These are phyloP conservation scores for Fistulifera solaris DNA, from an alignment of 108 stramenopile species.

Conservation along the genomic window DNA sequence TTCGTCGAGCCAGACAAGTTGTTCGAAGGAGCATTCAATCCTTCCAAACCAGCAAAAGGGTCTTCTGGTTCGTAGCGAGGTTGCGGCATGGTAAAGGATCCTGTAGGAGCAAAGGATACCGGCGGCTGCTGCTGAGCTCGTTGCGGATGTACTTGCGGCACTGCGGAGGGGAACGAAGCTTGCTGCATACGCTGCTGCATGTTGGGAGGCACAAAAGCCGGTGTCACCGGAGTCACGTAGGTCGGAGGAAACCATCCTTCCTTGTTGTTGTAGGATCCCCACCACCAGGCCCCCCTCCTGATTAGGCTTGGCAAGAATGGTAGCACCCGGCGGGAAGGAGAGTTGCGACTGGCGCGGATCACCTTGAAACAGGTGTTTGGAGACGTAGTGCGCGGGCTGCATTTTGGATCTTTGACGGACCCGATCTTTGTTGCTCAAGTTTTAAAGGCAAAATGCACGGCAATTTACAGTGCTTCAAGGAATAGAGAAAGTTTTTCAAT, in stretches of 20 bases:
- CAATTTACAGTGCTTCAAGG: too few species aligned
- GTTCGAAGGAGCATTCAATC: background rate
- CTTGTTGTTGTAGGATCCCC: conserved; percentile 5
- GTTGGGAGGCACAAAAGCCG: conserved; percentile 6
- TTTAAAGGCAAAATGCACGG: too few species aligned
- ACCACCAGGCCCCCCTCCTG: conserved; percentile 55
- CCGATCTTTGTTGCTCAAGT: too few species aligned
- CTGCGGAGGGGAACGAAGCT: conserved; percentile 35
- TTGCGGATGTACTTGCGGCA: conserved; percentile 24
- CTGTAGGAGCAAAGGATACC: conserved; percentile 6
- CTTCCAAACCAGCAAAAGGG: conserved; percentile 75
- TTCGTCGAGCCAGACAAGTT: conserved; percentile 14
- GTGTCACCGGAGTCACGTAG: conserved; percentile 42
- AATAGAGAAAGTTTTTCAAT: too few species aligned
- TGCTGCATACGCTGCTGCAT: conserved; percentile 66
- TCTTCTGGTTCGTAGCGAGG: conserved; percentile 42
- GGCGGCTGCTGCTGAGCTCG: conserved; percentile 23
- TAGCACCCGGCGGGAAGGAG: conserved; percentile 52
- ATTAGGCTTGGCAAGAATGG: conserved; percentile 40
- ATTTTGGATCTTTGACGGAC: too few species aligned
- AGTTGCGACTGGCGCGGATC: conserved; percentile 64
- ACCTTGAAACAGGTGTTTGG: conserved; percentile 78
- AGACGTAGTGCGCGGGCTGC: conserved; percentile 22
- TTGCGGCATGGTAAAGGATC: conserved; percentile 15
- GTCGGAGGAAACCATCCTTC: conserved; percentile 50